Evolutionary conservation across 495 filamentous ascomycete species (phyloP).

Genomic region (Baudoinia panamericana): DNA sequence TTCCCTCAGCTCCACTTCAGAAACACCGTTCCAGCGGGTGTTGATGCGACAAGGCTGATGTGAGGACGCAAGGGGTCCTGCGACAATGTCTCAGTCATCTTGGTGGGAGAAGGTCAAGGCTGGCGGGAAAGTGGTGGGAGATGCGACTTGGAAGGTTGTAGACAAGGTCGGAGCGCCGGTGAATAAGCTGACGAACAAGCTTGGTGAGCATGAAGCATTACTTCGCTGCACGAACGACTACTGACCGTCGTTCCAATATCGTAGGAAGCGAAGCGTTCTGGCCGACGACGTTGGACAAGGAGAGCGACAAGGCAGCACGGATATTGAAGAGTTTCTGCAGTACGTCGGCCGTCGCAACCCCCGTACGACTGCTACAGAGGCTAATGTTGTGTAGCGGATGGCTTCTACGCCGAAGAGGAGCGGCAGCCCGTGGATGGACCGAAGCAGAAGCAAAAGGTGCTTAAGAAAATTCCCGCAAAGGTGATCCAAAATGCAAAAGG

Average conservation of each 20-base stretch:
- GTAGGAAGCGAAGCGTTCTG: conserved; percentile 71
- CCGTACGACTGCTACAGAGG: too few relatives aligned
- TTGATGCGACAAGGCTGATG: too few relatives aligned
- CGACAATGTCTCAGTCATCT: conserved; percentile 8
- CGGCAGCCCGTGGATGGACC: conserved; percentile 38
- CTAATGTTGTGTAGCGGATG: conserved; percentile 39
- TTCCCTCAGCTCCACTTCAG: too few relatives aligned
- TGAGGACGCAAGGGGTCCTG: too few relatives aligned
- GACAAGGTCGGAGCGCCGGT: conserved; percentile 49
- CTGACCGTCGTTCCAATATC: too few relatives aligned
- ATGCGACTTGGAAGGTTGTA: conserved; percentile 33
- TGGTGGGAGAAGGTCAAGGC: conserved; percentile 33
- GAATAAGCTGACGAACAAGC: conserved; percentile 57
- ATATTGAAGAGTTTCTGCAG: conserved; percentile 71
- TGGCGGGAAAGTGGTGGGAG: conserved; percentile 35
- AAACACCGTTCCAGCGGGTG: too few relatives aligned
- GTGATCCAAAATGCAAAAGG: conserved; percentile 79
- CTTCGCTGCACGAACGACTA: too few relatives aligned
- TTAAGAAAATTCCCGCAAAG: conserved; percentile 67
- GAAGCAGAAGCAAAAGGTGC: conserved; percentile 51
- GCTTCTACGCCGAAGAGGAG: conserved; percentile 40
- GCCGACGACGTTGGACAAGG: conserved; percentile 67
- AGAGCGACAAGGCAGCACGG: conserved; percentile 70
- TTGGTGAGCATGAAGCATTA: too few relatives aligned
- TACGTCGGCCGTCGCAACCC: conserved; percentile 22